Evolutionary conservation across 176 grass and related monocot species (phyloP).

Genomic region (Rhynchospora breviuscula): DNA sequence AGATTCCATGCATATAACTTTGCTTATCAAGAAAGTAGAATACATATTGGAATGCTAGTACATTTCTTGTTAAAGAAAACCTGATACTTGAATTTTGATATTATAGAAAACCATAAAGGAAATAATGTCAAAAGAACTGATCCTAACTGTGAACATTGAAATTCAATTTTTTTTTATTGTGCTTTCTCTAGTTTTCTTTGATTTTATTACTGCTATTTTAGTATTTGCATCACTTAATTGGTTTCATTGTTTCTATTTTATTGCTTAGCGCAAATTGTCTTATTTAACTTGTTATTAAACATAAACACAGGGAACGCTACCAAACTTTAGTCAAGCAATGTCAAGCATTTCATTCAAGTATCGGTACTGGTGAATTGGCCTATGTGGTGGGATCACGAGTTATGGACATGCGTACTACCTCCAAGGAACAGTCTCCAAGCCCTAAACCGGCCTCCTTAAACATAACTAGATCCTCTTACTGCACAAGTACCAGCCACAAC

Average conservation of each 20-base stretch:
- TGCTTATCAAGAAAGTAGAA: background rate
- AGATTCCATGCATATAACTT: background rate
- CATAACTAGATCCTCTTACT: background rate
- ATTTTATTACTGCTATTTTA: background rate
- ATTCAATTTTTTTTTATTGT: background rate
- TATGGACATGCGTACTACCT: conserved; percentile 84
- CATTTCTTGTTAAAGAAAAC: background rate
- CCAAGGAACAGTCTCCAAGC: conserved; percentile 46
- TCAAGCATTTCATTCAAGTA: conserved; percentile 76
- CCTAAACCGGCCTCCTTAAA: background rate
- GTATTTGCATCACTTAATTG: background rate
- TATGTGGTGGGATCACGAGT: conserved; percentile 86
- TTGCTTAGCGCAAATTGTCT: background rate
- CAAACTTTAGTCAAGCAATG: conserved; percentile 70
- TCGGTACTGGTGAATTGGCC: conserved; percentile 89
- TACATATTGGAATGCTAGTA: background rate
- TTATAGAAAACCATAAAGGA: background rate
- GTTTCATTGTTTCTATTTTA: too few relatives aligned
- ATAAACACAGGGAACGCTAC: conserved; percentile 60
- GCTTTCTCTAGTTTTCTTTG: background rate
- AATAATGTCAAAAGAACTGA: background rate
- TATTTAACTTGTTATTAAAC: background rate
- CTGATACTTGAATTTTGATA: background rate
- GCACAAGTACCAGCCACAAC: conserved; percentile 28
- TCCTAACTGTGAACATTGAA: background rate